Conservation (phyloP, 805 yeast genomes). For the Metschnikowia orientalis region DNA sequence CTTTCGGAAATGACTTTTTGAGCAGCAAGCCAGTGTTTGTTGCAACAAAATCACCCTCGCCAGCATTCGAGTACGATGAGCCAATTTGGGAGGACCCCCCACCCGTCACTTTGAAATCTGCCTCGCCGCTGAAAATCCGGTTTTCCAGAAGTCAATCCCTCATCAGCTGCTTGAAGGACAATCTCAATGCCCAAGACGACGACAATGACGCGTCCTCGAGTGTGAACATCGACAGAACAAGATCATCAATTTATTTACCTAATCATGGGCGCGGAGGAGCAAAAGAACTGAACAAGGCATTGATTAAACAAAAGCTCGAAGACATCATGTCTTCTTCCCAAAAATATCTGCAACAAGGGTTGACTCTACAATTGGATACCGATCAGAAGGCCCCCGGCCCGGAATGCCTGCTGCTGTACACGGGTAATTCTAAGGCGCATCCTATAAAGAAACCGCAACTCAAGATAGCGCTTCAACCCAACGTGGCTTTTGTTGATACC, state of each 20-base stretch:
- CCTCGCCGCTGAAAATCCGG: slow-evolving; percentile 8
- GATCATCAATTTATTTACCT: slow-evolving; percentile 7
- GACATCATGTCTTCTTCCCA: slow-evolving; percentile 1
- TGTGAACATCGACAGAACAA: slow-evolving; percentile 9
- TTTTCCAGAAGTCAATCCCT: slow-evolving; percentile 34
- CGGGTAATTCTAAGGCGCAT: too few species aligned
- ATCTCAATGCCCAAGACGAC: slow-evolving; percentile 10
- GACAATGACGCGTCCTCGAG: slow-evolving; percentile 5
- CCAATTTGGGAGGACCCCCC: slow-evolving; percentile 14
- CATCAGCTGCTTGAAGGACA: slow-evolving; percentile 21
- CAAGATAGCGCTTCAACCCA: slow-evolving; percentile 23
- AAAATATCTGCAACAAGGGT: slow-evolving; percentile 1
- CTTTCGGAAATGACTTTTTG: slow-evolving; percentile 7
- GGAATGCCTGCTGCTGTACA: too few species aligned
- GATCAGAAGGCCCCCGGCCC: neutral
- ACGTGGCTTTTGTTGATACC: slow-evolving; percentile 44
- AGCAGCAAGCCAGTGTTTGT: slow-evolving; percentile 7
- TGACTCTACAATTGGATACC: slow-evolving; percentile 1
- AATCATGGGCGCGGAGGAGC: slow-evolving; percentile 1
- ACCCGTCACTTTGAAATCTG: neutral
- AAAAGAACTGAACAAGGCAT: slow-evolving; percentile 5
- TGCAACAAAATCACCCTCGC: slow-evolving; percentile 14
- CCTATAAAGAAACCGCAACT: slow-evolving; percentile 6
- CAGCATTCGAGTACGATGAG: slow-evolving; percentile 15
- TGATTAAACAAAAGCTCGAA: slow-evolving; percentile 6